Evolutionary conservation across 164 flowering plant genomes (phyloP), one percentile per base, ranked within the genome.

Genomic region (Amborella trichopoda): DNA sequence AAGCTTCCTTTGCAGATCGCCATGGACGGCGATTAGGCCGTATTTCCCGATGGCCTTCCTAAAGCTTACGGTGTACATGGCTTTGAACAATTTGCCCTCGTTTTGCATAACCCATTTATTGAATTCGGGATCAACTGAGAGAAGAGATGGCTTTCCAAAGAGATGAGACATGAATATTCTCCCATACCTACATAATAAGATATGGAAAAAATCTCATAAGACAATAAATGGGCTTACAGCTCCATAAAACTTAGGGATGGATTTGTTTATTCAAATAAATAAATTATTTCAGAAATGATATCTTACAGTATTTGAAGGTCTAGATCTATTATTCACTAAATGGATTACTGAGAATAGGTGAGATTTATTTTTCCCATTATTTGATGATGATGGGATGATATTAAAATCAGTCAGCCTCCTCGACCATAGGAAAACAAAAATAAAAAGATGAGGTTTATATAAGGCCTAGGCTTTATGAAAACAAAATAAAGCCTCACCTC

Each of bases 91-190:
- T 22, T 38, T 38, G 21, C 41, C 41, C 16, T 38, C 41, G 41
- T 38, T 38, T 22, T 38, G 41, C 0, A 38, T 18, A 38, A 16
- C 41, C 41, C 41, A 38, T 38, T 38, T 38, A 22, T 38, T 38
- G 41, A 38, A 38, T 18, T 38, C 20, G 41, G 41, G 21, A 38
- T 38, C 41, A 8, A 22, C 41, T 9, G 41, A 38, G 41, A 38
- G 9, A 9, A 38, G 21, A 6, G 41, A 16, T n/a, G 21, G 11
- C 41, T 16, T 11, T 9, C 41, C 41, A 13, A 38, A 38, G 21
- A 38, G 17, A 22, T 38, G 41, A n/a, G 41, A 9, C 6, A 22
- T 38, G 41, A 38, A 38, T 10, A 38, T 38, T 22, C 20, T 38
- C 41, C 41, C 41, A 22, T 38, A 38, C 41, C 41, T 38, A n/a